These are phyloP conservation scores for Globisporangium canariense DNA, from an alignment of 352 stramenopile genomes.

Conservation along the genomic window DNA sequence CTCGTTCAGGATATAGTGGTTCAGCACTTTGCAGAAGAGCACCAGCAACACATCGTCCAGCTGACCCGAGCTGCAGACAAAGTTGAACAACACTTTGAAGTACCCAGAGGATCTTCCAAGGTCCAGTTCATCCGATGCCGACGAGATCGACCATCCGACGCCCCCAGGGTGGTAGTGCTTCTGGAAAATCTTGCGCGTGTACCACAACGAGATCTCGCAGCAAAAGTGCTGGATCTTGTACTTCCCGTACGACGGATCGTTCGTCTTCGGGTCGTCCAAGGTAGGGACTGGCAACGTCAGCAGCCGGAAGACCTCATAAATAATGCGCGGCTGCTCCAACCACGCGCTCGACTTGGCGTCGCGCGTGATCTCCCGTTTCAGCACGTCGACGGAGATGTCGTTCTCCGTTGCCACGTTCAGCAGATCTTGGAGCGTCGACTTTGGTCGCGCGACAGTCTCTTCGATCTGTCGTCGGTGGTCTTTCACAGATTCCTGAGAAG, in stretches of 20 bases:
- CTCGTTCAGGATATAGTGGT: conserved; percentile 75
- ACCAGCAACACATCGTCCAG: conserved; percentile 79
- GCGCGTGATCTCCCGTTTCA: conserved; percentile 75
- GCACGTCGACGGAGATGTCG: conserved; percentile 66
- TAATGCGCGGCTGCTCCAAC: conserved; percentile 76
- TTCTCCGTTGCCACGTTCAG: conserved; percentile 59
- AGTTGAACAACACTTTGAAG: conserved; percentile 83
- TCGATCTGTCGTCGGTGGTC: conserved; percentile 82
- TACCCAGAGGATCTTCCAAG: conserved; percentile 50
- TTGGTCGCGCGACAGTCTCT: conserved; percentile 57
- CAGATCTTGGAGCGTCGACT: conserved; percentile 66
- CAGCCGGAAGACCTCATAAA: conserved; percentile 78
- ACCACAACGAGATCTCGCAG: conserved; percentile 75
- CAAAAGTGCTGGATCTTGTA: conserved; percentile 86
- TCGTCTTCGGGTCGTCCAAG: conserved; percentile 29
- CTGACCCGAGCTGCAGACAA: conserved; percentile 59
- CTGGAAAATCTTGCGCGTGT: conserved; percentile 74
- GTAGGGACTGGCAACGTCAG: conserved; percentile 42
- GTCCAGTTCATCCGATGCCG: conserved; percentile 46
- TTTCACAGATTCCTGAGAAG: conserved; percentile 73
- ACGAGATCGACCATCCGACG: conserved; percentile 31
- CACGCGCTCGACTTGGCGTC: conserved; percentile 66
- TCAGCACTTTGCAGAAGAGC: conserved; percentile 85
- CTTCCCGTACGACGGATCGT: conserved; percentile 71
- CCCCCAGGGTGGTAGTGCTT: conserved; percentile 37